These are phyloP conservation scores for Talaromyces stipitatus DNA, from an alignment of 495 filamentous ascomycete genomes.

Conservation along the genomic window DNA sequence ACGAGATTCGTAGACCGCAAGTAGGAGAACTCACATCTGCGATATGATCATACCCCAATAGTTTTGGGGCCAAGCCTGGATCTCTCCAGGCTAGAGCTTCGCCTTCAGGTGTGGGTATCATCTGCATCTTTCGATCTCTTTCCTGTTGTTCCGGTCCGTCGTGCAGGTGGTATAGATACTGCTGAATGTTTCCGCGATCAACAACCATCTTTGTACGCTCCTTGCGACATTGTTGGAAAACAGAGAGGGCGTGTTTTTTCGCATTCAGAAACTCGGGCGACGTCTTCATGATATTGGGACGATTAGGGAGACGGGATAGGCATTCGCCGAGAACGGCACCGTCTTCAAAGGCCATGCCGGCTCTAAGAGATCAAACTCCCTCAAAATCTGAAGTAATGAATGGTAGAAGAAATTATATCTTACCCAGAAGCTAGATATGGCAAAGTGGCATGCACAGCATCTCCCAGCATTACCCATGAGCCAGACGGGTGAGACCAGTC, in stretches of 20 bases:
- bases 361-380: slow-evolving; percentile 20
- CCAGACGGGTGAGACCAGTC: slow-evolving; percentile 48
- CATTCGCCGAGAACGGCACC: slow-evolving; percentile 43
- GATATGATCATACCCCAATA: slow-evolving; percentile 38
- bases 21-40: slow-evolving; percentile 23
- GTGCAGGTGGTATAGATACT: slow-evolving; percentile 43
- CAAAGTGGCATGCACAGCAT: slow-evolving; percentile 57
- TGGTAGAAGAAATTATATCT: neutral
- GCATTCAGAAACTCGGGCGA: slow-evolving; percentile 17
- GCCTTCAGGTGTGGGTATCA: slow-evolving; percentile 34
- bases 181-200: slow-evolving; percentile 37
- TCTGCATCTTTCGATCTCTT: slow-evolving; percentile 35
- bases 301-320: slow-evolving; percentile 28
- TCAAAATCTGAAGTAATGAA: too few relatives aligned
- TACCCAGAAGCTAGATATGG: slow-evolving; percentile 49
- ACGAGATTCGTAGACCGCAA: neutral
- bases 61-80: slow-evolving; percentile 31
- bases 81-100: slow-evolving; percentile 41
- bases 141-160: slow-evolving; percentile 42
- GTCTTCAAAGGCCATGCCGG: slow-evolving; percentile 42
- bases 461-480: slow-evolving; percentile 52
- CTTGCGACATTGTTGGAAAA: slow-evolving; percentile 39
- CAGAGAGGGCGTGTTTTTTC: slow-evolving; percentile 31
- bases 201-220: slow-evolving; percentile 38
- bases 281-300: slow-evolving; percentile 13